phyloP scores from a whole-genome alignment of 163 green algal genomes.

The Prototheca wickerhamii region DNA sequence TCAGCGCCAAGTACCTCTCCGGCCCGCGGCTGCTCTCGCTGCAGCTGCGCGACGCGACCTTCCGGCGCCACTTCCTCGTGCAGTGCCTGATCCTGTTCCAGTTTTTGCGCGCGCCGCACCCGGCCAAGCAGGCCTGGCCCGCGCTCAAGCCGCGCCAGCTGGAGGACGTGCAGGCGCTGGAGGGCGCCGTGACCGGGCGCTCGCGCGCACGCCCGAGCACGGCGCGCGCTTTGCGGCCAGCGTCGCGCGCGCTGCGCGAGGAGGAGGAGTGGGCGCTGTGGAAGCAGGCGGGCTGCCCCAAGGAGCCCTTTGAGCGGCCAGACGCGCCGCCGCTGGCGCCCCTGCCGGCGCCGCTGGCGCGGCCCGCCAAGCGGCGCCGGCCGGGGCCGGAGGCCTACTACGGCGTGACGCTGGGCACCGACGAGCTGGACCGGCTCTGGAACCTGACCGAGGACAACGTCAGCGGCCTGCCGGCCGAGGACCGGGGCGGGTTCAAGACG shows the following conservation, averaged over 20 bases:
- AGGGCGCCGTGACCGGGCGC: slow-evolving; percentile 22
- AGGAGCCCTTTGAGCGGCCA: slow-evolving; percentile 23
- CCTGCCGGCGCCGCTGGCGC: slow-evolving; percentile 1
- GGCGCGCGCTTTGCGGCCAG: slow-evolving; percentile 35
- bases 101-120: slow-evolving; percentile 16
- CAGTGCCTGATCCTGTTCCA: slow-evolving; percentile 41
- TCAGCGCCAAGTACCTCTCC: slow-evolving; percentile 60
- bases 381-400: slow-evolving; percentile 10
- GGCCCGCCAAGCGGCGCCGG: slow-evolving; percentile 7
- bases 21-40: slow-evolving; percentile 61
- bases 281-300: slow-evolving; percentile 33
- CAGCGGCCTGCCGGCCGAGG: slow-evolving; percentile 16
- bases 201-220: slow-evolving; percentile 37
- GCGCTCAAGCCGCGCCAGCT: slow-evolving; percentile 6
- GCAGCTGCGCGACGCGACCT: slow-evolving; percentile 63
- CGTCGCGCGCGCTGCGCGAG: slow-evolving; percentile 15
- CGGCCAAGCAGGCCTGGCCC: slow-evolving; percentile 2
- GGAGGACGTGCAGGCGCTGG: slow-evolving; percentile 21
- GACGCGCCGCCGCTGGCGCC: background rate
- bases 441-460: slow-evolving; percentile 37
- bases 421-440: slow-evolving; percentile 38
- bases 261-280: slow-evolving; percentile 43
- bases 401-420: slow-evolving; percentile 22
- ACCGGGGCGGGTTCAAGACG: slow-evolving; percentile 29
- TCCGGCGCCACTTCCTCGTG: slow-evolving; percentile 59